Base-by-base conservation (phyloP, 2,329 filamentous ascomycete species). In the Pseudopithomyces maydicus region DNA sequence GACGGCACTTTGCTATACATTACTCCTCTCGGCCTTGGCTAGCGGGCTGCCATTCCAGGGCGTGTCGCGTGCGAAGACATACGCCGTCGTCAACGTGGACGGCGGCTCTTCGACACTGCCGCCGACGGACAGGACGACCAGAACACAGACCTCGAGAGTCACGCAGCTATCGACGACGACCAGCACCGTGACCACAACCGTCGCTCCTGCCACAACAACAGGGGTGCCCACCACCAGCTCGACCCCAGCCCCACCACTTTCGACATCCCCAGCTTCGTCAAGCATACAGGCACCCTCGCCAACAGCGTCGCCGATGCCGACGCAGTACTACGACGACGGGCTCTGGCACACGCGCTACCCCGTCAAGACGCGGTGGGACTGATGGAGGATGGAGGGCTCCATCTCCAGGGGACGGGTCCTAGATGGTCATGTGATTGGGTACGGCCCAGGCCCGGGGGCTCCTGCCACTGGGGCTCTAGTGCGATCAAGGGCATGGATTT, bases 331-430 rank as follows among this genome's bases (percentile, higher is more conserved):
- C 55, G 78, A 80, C 55, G 65, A 78, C 50, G 78, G 78, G n/a
- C 62, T 77, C 64, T 80, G 78, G 78, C 77, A 80, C 57, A 80
- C 78, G 6, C 67, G 57, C 20, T 80, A 80, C 58, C 63, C 67
- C 0, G 59, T 78, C 57, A 76, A 77, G 59, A 72, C 68, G 8
- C 35, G 36, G 47, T 15, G 41, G 52, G 29, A 49, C 11, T 55
- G n/a, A 6, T 2, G 22, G 38, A 11, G 23, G 46, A 35, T 17
- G n/a, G 15, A 11, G 6, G 6, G 35, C 14, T 38, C 5, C 35
- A 42, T 20, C 17, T 4, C 19, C 17, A 15, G 22, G 22, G 17
- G 10, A 17, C 11, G n/a, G 6, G 36, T 6, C 10, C 6, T n/a
- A 15, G 6, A 20, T 19, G 19, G 11, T 42, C 19, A 8, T 39